Base-by-base conservation (phyloP, 2,329 filamentous ascomycete genomes). In the Daldinia eschscholtzii region DNA sequence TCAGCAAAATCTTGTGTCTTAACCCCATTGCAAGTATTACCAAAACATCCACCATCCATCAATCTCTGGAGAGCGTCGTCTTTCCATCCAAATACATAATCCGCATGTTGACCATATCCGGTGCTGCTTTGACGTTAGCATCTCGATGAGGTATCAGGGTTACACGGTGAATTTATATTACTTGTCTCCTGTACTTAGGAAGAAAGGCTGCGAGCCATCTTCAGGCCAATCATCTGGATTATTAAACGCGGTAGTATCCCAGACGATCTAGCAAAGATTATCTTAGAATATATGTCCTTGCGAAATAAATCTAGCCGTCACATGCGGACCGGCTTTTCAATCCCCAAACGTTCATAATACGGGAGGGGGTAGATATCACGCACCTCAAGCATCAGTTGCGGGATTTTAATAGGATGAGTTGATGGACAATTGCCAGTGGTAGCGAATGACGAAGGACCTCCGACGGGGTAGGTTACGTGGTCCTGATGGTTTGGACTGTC, bases 371-470 rank as follows among this genome's bases (percentile, higher is more conserved):
- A 53, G 20, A 7, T 12, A 33, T 6, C 6, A 59, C 66, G 5
- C 67, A 88, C 84, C 78, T 90, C 88, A 72, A 83, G 87, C 80
- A 91, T 89, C 65, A 91, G 80, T 28, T 87, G 88, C 20, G 88
- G 82, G 6, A 89, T 79, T 66, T 86, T 87, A 10, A 84, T 82
- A 0, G 86, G 87, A 71, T 87, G 85, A 1, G 80, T 79, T 10
- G 73, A 72, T 6, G 86, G 86, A 72, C 86, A 88, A 37, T 81
- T 74, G 12, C 76, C 79, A 13, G 74, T 77, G 2, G 69, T 67
- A 23, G 69, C 69, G 23, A 71, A 71, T 12, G 69, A 69, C 2
- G 69, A 71, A 23, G 69, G 69, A n/a, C 75, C 76, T 15, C 13
- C 75, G 60, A 66, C 75, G 2, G 86, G 86, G 63, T 87, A 87